These are phyloP conservation scores for Carex sylvatica DNA, from an alignment of 202 grass and related monocot species.

Conservation along the genomic window DNA sequence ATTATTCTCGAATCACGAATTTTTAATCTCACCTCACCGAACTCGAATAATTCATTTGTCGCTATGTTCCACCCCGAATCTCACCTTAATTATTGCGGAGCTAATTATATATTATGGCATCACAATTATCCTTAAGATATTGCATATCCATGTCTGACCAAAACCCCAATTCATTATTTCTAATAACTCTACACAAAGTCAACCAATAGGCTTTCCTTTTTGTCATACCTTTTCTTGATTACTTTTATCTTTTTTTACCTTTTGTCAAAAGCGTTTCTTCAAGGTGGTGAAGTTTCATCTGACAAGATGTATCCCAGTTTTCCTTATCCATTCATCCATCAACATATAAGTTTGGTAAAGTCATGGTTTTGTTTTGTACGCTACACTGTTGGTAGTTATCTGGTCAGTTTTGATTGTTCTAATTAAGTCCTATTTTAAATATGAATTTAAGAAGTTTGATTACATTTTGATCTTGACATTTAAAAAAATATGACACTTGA, in stretches of 20 bases:
- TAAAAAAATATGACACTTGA: not conserved
- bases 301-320: not conserved
- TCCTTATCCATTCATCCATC: slow-evolving; percentile 16
- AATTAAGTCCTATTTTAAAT: not conserved
- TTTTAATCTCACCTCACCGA: too few species aligned
- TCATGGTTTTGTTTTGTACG: slow-evolving; percentile 8
- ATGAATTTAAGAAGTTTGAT: not conserved
- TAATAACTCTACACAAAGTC: not conserved
- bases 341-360: not conserved
- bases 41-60: too few species aligned
- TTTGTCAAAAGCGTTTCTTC: not conserved
- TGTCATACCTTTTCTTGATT: not conserved
- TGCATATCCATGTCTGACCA: not conserved
- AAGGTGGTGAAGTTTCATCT: not conserved
- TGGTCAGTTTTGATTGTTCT: not conserved
- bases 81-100: not conserved
- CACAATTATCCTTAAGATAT: not conserved
- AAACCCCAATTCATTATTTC: not conserved
- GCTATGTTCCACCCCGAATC: not conserved
- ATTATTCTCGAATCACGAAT: too few species aligned
- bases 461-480: not conserved
- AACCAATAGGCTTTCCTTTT: not conserved
- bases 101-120: not conserved
- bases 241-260: not conserved
- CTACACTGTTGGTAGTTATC: not conserved